Evolutionary conservation across 1,139 yeast species (phyloP), one percentile per base, ranked within the genome.

Genomic region (Kodamaea arcana): DNA sequence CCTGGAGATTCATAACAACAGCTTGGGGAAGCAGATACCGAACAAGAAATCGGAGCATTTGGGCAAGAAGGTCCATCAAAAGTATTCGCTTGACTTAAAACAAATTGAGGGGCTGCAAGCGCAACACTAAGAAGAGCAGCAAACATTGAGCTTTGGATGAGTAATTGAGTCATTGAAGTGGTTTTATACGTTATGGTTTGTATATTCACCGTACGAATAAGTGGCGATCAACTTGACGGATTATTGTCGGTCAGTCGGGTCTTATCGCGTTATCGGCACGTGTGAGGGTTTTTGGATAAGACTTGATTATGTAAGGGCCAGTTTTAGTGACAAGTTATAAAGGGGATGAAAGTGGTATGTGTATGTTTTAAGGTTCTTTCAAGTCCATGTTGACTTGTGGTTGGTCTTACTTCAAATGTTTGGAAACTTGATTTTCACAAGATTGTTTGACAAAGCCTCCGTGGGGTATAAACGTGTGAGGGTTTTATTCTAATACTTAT

Each of bases 1-100:
- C 94, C 92, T 3, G 95, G 94, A 32, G 79, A 73, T 53, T 90
- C 97, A 56, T 80, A 86, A 56, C 97, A 92, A 53, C 98, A 92
- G 1, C 79, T 56, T 50, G 83, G 73, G 1, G 47, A 58, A 12
- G 70, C 63, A 1, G 62, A 61, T 4, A 64, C 54, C 50, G 95
- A 84, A 32, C 58, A 53, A 12, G 54, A 45, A n/a, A 87, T 73
- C 24, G 75, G 56, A 1, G 95, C 76, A 0, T 67, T 52, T 0
- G 95, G 94, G 50, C 95, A 86, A 13, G 49, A 24, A 43, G 34
- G 34, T 3, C 31, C 31, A 9, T 28, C 31, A 28, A 28, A 28
- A 6, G 31, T 28, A 15, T 16, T 15, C 12, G 34, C 17, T 8
- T 25, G 15, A 12, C 26, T 17, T 4, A 28, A 28, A 12, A 16